Percentiles rank a stretch among this genome's conserved stretches.
Evolutionary conservation across 1,139 yeast species (phyloP).

Genomic region (Yamadazyma dushanensis): DNA sequence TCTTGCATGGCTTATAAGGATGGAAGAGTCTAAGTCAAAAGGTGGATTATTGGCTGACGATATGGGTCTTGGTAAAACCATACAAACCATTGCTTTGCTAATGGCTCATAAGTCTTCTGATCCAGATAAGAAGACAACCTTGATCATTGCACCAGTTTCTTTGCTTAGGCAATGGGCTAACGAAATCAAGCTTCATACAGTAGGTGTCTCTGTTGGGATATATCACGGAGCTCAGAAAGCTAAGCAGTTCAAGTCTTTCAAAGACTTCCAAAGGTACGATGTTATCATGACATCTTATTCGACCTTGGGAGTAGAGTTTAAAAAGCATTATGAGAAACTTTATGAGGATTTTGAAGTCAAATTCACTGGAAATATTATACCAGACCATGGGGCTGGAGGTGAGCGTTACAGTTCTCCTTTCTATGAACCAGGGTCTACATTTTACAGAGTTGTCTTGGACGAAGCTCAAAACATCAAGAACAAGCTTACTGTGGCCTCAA

Average conservation of each 20-base stretch:
- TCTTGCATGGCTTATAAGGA: slow-evolving; percentile 72
- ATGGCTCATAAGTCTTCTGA: slow-evolving; percentile 50
- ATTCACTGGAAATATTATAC: slow-evolving; percentile 32
- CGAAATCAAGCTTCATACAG: slow-evolving; percentile 64
- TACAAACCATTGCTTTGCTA: slow-evolving; percentile 75
- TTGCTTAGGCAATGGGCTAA: slow-evolving; percentile 81
- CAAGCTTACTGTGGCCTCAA: slow-evolving; percentile 63
- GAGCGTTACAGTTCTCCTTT: slow-evolving; percentile 63
- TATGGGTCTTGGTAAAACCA: slow-evolving; percentile 93
- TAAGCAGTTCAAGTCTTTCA: slow-evolving; percentile 37
- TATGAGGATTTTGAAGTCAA: slow-evolving; percentile 26
- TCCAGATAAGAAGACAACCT: slow-evolving; percentile 51
- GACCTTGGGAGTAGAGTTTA: slow-evolving; percentile 68
- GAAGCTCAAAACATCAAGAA: slow-evolving; percentile 92
- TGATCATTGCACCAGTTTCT: slow-evolving; percentile 84
- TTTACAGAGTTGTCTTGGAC: slow-evolving; percentile 76
- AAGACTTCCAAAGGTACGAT: slow-evolving; percentile 57
- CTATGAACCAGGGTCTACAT: slow-evolving; percentile 51
- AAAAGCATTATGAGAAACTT: slow-evolving; percentile 52
- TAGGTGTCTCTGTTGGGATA: slow-evolving; percentile 50
- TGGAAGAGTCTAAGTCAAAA: slow-evolving; percentile 55
- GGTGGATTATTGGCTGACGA: slow-evolving; percentile 93
- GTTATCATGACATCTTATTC: slow-evolving; percentile 79
- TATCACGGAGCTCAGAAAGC: slow-evolving; percentile 59
- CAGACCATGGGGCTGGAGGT: slow-evolving; percentile 42